Conservation (phyloP, 2,329 filamentous ascomycete species). For the Dothideomycetes sp. region DNA sequence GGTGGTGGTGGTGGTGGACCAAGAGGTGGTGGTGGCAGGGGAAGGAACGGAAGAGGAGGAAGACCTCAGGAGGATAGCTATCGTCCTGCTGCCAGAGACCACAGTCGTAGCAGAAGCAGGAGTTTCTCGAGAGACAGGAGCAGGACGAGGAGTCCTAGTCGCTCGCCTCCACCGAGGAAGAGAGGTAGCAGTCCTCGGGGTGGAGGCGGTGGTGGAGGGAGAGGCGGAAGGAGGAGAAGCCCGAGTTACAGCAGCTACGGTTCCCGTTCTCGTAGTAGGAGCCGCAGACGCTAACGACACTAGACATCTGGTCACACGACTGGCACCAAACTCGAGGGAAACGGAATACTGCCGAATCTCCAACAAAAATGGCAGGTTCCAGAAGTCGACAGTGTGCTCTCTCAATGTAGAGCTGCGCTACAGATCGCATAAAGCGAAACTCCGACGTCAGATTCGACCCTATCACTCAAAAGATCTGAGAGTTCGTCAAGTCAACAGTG, state of each 20-base stretch:
- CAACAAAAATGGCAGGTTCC: too few species aligned
- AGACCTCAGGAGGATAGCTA: conserved; percentile 22
- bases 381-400: too few species aligned
- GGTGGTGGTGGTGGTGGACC: conserved; percentile 22
- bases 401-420: too few species aligned
- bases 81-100: conserved; percentile 15
- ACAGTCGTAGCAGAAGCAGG: conserved; percentile 8
- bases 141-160: conserved; percentile 10
- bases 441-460: too few species aligned
- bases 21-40: conserved; percentile 28
- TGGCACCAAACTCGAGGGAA: too few species aligned
- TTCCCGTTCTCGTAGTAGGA: conserved; percentile 27
- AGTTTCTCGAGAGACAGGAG: conserved; percentile 18
- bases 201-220: conserved; percentile 21
- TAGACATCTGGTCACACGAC: too few species aligned
- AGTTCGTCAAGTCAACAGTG: too few species aligned
- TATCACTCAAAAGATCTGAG: too few species aligned
- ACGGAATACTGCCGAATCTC: too few species aligned
- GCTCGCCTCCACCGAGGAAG: conserved; percentile 21
- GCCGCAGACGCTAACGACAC: conserved; percentile 25
- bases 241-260: conserved; percentile 26
- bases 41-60: conserved; percentile 30
- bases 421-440: too few species aligned
- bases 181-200: conserved; percentile 15
- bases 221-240: conserved; percentile 23